Percentiles rank a stretch among this genome's conserved stretches.
Evolutionary conservation across 1,284 basidiomycete genomes (phyloP).

Genomic region (Pseudozyma sp.): DNA sequence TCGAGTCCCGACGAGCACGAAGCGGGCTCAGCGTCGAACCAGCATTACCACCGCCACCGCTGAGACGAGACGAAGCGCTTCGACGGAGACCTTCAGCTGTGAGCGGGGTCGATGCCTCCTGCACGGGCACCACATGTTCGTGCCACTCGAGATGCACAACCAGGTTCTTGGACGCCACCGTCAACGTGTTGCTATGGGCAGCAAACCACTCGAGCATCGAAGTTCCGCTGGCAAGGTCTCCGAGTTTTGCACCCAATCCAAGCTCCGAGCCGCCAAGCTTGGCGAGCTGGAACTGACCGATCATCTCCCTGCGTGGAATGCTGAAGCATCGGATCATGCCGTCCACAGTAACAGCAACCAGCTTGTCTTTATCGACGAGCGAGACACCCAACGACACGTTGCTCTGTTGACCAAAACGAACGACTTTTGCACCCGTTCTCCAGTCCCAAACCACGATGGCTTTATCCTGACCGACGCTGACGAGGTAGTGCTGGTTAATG

Average conservation of each 20-base stretch:
- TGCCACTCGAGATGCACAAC: constrained; percentile 89
- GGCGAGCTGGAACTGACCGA: constrained; percentile 86
- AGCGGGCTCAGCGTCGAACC: constrained; percentile 27
- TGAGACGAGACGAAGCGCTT: constrained; percentile 35
- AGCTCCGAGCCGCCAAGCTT: constrained; percentile 75
- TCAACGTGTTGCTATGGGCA: constrained; percentile 88
- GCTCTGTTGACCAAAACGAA: constrained; percentile 90
- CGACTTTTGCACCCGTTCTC: constrained; percentile 80
- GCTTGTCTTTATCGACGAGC: constrained; percentile 76
- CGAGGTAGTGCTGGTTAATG: constrained; percentile 82
- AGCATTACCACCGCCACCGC: constrained; percentile 14
- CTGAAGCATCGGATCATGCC: constrained; percentile 90
- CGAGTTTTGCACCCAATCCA: constrained; percentile 33
- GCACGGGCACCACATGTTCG: constrained; percentile 72
- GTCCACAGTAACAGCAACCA: constrained; percentile 89
- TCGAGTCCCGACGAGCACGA: constrained; percentile 47
- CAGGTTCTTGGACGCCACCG: constrained; percentile 86
- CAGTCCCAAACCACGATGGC: constrained; percentile 87
- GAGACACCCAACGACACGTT: constrained; percentile 91
- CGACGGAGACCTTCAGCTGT: constrained; percentile 33
- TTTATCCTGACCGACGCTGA: constrained; percentile 87
- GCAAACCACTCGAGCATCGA: constrained; percentile 76
- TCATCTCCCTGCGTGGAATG: constrained; percentile 86
- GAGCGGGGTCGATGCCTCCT: constrained; percentile 18
- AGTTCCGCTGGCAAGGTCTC: constrained; percentile 40